A percentile compares a stretch with the other conserved stretches of the same genome.
These are phyloP conservation scores for Ogataea corticis DNA, from an alignment of 805 yeast genomes.

Conservation along the genomic window DNA sequence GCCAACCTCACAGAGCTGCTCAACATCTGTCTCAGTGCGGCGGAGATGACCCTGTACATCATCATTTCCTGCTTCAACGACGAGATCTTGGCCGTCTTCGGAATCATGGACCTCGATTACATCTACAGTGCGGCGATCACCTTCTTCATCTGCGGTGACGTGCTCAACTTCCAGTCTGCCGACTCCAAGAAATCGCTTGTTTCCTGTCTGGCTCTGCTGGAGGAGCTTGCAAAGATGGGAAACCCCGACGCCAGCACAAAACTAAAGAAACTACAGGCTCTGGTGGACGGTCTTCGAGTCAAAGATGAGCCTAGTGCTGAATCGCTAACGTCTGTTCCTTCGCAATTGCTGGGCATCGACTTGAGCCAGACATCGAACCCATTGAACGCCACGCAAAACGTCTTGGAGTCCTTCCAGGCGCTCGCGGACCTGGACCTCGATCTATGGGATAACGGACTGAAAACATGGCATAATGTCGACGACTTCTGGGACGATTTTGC, in stretches of 20 bases:
- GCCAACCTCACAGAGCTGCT: slow-evolving; percentile 23
- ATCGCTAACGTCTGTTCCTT: neutral
- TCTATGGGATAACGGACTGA: slow-evolving; percentile 26
- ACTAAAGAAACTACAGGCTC: slow-evolving; percentile 16
- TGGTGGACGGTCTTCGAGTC: slow-evolving; percentile 19
- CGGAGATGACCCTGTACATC: slow-evolving; percentile 25
- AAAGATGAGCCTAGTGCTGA: slow-evolving; percentile 2
- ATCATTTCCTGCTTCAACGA: slow-evolving; percentile 21
- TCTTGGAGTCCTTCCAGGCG: slow-evolving; percentile 21
- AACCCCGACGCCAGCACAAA: slow-evolving; percentile 24
- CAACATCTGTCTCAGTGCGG: slow-evolving; percentile 29
- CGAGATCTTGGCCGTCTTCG: slow-evolving; percentile 26
- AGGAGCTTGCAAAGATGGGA: slow-evolving; percentile 21
- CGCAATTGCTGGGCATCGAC: neutral
- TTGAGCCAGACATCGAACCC: slow-evolving; percentile 5
- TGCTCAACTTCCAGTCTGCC: slow-evolving; percentile 17
- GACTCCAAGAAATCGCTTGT: slow-evolving; percentile 19
- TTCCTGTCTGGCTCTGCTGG: slow-evolving; percentile 21
- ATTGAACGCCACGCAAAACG: slow-evolving; percentile 14
- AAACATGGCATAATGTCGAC: slow-evolving; percentile 23
- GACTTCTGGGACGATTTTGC: slow-evolving; percentile 29
- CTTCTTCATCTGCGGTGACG: slow-evolving; percentile 30
- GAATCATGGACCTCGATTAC: slow-evolving; percentile 33
- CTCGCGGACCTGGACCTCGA: slow-evolving; percentile 23
- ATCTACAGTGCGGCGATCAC: slow-evolving; percentile 29